These are phyloP conservation scores for Mycena kentingensis DNA, from an alignment of 768 basidiomycete genomes.

Conservation along the genomic window DNA sequence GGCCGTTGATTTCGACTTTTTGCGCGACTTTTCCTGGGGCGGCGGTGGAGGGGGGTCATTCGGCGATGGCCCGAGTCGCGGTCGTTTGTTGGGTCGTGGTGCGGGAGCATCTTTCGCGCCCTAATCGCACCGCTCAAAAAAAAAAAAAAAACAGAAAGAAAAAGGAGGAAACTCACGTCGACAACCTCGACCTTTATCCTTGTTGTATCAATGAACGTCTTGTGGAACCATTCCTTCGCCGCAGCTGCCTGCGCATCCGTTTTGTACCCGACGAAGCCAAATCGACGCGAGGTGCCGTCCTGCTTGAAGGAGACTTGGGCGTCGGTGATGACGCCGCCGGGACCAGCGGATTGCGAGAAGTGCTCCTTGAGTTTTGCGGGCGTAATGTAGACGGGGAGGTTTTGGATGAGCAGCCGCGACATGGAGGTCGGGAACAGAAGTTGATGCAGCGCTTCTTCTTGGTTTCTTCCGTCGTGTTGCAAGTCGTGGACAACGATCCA, in stretches of 20 bases:
- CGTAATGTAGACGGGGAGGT: conserved; percentile 71
- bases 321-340: conserved; percentile 79
- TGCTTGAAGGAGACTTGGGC: conserved; percentile 74
- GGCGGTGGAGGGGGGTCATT: conserved; percentile 17
- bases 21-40: conserved; percentile 8
- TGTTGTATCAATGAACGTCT: conserved; percentile 79
- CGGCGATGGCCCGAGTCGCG: conserved; percentile 44
- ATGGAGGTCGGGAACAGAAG: conserved; percentile 37
- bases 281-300: conserved; percentile 80
- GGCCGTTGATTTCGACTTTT: conserved; percentile 9
- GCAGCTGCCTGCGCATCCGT: conserved; percentile 69
- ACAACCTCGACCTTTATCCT: conserved; percentile 75
- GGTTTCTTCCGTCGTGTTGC: too few species aligned
- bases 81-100: conserved; percentile 71
- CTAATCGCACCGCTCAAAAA: conserved; percentile 35
- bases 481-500: too few species aligned
- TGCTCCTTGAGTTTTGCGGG: conserved; percentile 65
- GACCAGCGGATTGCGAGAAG: conserved; percentile 63
- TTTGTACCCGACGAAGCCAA: conserved; percentile 94
- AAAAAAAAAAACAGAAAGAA: conserved; percentile 7
- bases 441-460: not conserved
- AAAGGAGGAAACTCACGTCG: conserved; percentile 55
- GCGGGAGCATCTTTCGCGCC: conserved; percentile 68
- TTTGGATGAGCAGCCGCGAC: conserved; percentile 86
- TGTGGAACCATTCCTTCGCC: conserved; percentile 83